These are phyloP conservation scores for Starmerella floricola DNA, from an alignment of 805 yeast genomes.

Conservation along the genomic window DNA sequence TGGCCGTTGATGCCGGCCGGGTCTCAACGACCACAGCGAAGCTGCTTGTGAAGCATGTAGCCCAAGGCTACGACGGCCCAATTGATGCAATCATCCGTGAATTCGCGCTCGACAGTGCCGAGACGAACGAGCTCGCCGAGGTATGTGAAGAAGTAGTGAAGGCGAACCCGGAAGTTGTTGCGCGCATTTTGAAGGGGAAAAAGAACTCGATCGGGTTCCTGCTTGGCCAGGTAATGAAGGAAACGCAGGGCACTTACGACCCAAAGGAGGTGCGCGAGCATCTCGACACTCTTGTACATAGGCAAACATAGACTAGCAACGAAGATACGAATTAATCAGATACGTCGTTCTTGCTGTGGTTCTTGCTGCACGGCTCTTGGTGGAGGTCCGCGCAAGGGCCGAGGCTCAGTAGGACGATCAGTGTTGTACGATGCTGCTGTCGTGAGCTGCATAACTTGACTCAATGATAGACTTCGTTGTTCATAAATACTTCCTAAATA, in stretches of 20 bases:
- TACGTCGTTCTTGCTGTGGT: no score
- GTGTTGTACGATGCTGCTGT: no score
- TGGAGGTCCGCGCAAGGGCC: no score
- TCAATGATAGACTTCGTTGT: neutral
- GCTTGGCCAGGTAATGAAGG: constrained; percentile 75
- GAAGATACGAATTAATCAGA: no score
- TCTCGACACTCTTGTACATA: constrained; percentile 17
- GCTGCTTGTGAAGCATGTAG: constrained; percentile 47
- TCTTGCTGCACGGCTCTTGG: no score
- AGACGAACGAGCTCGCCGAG: constrained; percentile 31
- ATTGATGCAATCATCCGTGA: constrained; percentile 41
- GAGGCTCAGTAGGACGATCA: no score
- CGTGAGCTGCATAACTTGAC: no score
- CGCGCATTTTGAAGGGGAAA: constrained; percentile 45
- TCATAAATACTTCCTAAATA: no score
- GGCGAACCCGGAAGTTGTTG: constrained; percentile 43
- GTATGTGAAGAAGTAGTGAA: constrained; percentile 38
- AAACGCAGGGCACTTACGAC: constrained; percentile 46
- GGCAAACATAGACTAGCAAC: neutral
- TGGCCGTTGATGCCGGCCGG: constrained; percentile 34
- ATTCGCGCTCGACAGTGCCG: constrained; percentile 33
- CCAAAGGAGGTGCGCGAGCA: constrained; percentile 25
- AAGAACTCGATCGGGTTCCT: constrained; percentile 61
- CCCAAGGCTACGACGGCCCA: constrained; percentile 15
- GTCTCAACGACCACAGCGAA: constrained; percentile 62